A percentile compares a stretch with the other conserved stretches of the same genome.
phyloP scores from a whole-genome alignment of 2,329 filamentous ascomycete species.

The Scortechinia acanthostroma region DNA sequence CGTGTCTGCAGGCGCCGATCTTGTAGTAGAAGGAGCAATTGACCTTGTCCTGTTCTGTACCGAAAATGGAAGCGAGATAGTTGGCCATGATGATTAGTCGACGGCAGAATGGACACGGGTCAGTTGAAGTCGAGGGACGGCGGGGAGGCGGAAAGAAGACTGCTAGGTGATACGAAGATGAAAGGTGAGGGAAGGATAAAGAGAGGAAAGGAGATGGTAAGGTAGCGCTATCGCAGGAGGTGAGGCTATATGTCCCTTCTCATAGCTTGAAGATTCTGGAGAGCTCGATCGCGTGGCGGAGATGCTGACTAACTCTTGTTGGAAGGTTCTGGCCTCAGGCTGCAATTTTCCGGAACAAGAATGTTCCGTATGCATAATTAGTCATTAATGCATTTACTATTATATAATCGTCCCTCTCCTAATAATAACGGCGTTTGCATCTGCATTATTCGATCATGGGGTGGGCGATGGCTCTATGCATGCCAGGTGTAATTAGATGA shows the following conservation, averaged over 20 bases:
- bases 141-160: neutral
- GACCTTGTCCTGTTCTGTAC: slow-evolving; percentile 98
- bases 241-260: no score
- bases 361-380: no score
- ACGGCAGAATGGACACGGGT: neutral
- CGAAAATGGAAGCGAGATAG: slow-evolving; percentile 98
- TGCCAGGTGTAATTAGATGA: no score
- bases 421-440: no score
- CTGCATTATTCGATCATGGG: neutral
- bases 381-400: neutral
- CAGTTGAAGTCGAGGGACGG: neutral
- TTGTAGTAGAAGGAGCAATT: slow-evolving; percentile 99
- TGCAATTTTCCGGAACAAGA: neutral
- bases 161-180: no score
- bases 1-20: slow-evolving; percentile 96
- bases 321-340: neutral
- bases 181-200: neutral
- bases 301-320: no score
- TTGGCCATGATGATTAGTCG: slow-evolving; percentile 66
- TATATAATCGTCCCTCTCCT: no score
- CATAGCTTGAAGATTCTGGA: slow-evolving; percentile 1
- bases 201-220: neutral
- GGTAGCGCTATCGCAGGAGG: neutral
- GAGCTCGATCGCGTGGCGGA: neutral
- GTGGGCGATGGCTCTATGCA: no score